Evolutionary conservation across 495 filamentous ascomycete genomes (phyloP).

Genomic region (Daldinia loculata): DNA sequence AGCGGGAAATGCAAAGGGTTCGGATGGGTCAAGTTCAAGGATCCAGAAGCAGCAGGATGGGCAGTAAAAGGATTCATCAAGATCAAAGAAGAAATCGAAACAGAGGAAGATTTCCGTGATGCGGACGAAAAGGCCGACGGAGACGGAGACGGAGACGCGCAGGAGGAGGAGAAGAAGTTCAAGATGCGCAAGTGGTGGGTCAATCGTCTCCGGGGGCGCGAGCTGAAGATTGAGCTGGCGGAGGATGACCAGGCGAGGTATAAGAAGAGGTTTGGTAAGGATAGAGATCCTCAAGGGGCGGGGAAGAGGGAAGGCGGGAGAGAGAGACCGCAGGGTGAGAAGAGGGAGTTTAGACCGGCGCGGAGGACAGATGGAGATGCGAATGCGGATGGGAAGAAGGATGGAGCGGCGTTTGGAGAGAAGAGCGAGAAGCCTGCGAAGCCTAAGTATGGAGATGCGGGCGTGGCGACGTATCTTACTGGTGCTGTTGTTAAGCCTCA

Average conservation of each 20-base stretch:
- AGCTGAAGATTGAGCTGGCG: conserved; percentile 88
- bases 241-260: conserved; percentile 88
- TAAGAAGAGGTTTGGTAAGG: conserved; percentile 90
- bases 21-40: conserved; percentile 90
- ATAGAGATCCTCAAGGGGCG: conserved; percentile 65
- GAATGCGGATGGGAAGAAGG: conserved; percentile 19
- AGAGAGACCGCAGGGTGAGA: conserved; percentile 22
- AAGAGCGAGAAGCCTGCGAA: conserved; percentile 42
- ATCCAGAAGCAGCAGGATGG: conserved; percentile 73
- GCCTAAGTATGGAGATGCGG: conserved; percentile 46
- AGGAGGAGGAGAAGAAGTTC: conserved; percentile 57
- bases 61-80: conserved; percentile 85
- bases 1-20: conserved; percentile 97
- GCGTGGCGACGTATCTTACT: conserved; percentile 64
- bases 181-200: conserved; percentile 80
- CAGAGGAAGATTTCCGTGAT: conserved; percentile 66
- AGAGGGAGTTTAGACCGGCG: conserved; percentile 12
- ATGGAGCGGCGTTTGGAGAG: conserved; percentile 31
- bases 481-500: conserved; percentile 80
- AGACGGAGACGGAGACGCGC: conserved; percentile 53
- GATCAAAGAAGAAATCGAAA: conserved; percentile 63
- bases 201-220: conserved; percentile 78
- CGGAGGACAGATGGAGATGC: neutral
- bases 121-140: conserved; percentile 58
- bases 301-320: neutral